These are phyloP conservation scores for Stenocarpella maydis DNA, from an alignment of 2,329 filamentous ascomycete species.

Conservation along the genomic window DNA sequence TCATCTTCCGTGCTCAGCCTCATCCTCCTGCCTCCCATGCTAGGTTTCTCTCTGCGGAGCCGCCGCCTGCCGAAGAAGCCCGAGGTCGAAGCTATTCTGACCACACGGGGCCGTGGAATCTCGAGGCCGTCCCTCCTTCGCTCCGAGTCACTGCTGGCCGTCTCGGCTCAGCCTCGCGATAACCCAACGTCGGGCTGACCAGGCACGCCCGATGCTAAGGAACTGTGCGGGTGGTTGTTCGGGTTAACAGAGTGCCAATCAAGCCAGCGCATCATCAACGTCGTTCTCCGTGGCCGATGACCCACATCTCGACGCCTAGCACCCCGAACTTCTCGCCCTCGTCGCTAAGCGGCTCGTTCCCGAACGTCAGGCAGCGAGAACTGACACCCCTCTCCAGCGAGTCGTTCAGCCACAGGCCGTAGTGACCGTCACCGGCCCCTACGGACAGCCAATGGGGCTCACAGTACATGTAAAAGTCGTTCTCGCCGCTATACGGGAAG, in stretches of 20 bases:
- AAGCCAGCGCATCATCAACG: conserved; percentile 12
- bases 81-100: not conserved
- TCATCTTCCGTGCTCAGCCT: conserved; percentile 20
- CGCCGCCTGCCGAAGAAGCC: not conserved
- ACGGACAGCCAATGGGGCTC: conserved; percentile 85
- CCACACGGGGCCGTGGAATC: not conserved
- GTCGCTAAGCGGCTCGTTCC: conserved; percentile 92
- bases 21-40: conserved; percentile 14
- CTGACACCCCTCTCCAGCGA: conserved; percentile 85
- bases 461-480: conserved; percentile 97
- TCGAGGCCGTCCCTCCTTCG: not conserved
- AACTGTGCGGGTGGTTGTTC: not conserved
- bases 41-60: not conserved
- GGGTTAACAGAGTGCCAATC: too few species aligned
- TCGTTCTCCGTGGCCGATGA: conserved; percentile 66
- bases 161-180: not conserved
- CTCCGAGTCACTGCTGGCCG: not conserved
- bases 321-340: conserved; percentile 93
- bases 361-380: conserved; percentile 86
- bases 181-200: not conserved
- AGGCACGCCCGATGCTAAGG: not conserved
- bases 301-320: conserved; percentile 92
- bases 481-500: conserved; percentile 93
- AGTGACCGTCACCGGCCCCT: conserved; percentile 88
- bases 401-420: conserved; percentile 93